Evolutionary conservation across 2,329 filamentous ascomycete species (phyloP).

Genomic region (Venturia nashicola): DNA sequence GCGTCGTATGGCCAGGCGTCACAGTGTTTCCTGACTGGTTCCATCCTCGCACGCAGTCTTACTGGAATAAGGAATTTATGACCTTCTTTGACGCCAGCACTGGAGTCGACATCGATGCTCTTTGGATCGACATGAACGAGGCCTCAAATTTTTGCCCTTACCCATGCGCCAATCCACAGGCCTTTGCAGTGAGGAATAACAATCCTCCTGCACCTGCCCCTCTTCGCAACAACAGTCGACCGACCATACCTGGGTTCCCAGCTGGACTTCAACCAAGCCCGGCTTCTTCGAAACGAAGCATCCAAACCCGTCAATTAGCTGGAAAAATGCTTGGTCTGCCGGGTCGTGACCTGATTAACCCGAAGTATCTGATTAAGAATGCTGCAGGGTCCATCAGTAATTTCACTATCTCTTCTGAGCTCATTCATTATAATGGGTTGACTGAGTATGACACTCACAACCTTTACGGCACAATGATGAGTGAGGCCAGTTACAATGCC

Average conservation of each 20-base stretch:
- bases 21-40: constrained; percentile 72
- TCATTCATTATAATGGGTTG: constrained; percentile 55
- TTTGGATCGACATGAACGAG: constrained; percentile 49
- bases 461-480: constrained; percentile 67
- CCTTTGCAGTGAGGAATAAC: constrained; percentile 25
- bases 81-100: constrained; percentile 50
- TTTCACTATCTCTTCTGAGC: constrained; percentile 49
- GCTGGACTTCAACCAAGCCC: constrained; percentile 48
- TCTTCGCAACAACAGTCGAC: constrained; percentile 45
- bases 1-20: constrained; percentile 68
- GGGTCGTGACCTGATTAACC: constrained; percentile 49
- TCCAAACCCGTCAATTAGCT: not conserved
- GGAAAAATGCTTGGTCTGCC: constrained; percentile 41
- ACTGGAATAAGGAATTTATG: constrained; percentile 58
- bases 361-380: constrained; percentile 55
- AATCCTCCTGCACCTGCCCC: constrained; percentile 51
- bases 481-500: constrained; percentile 47
- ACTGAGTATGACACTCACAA: constrained; percentile 68
- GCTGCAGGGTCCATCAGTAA: constrained; percentile 35
- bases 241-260: constrained; percentile 56
- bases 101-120: constrained; percentile 63
- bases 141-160: constrained; percentile 41
- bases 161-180: constrained; percentile 22
- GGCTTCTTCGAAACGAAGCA: not conserved
- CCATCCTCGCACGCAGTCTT: constrained; percentile 47